Evolutionary conservation across 2,329 filamentous ascomycete species (phyloP), one percentile per base, ranked within the genome.

Genomic region (Aspergillus ustus): DNA sequence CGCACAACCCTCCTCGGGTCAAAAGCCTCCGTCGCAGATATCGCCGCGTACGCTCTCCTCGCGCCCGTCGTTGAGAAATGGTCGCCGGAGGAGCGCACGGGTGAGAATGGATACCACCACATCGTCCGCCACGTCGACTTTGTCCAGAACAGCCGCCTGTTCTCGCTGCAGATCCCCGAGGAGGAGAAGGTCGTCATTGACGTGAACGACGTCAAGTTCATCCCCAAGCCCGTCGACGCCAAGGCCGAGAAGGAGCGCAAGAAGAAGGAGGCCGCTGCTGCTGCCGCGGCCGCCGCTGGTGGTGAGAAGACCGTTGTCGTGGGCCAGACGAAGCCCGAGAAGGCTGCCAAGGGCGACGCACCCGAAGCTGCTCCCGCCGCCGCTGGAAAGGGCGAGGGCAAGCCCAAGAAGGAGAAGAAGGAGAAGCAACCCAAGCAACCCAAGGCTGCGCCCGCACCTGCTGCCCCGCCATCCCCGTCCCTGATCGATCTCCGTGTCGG

Each of bases 201-300:
- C 76, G 81, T 87, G 54, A 88, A 93, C 71, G 90, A 93, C 70
- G 86, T 98, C 62, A 85, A 92, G 66, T 93, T 93, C 77, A 89
- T 93, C 70, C 94, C 95, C 81, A 94, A 94, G 69, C 91, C 91
- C 20, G 87, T 94, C 64, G 93, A 97, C 69, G 88, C 91, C 71
- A 96, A 96, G 84, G 93, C 93, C 60, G 94, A 97, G 84, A 97
- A 97, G 84, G 93, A 97, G 85, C 88, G 90, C 52, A 87, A 94
- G 80, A 97, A 97, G 89, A 96, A 96, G 84, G 93, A 96, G 81
- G 97, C 97, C 84, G 82, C 82, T 17, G 81, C 80, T 31, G 81
- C 75, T 48, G 63, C 72, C 65, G 81, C 75, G 46, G 63, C 72
- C 65, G 70, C 66, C 59, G 62, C 70, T 19, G 71, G 66, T 19